Conservation (phyloP, 352 stramenopile genomes). For the Pilasporangium apinafurcum region DNA sequence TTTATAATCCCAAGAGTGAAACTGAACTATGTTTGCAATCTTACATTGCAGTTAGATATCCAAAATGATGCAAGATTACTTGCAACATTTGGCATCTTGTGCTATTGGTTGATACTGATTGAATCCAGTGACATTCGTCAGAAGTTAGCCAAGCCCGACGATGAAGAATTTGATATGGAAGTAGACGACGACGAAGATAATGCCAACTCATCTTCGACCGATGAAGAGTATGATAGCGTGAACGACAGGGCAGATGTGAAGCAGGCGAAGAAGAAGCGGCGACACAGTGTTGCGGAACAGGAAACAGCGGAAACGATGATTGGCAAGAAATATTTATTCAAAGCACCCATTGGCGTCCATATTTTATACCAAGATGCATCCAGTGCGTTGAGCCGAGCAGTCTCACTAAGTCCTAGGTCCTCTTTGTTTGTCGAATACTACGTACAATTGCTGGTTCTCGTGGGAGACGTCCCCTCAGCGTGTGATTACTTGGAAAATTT, state of each 20-base stretch:
- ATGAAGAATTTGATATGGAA: constrained; percentile 17
- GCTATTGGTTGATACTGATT: constrained; percentile 80
- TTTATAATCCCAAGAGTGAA: background rate
- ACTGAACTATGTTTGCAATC: background rate
- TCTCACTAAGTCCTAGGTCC: constrained; percentile 45
- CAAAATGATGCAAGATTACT: constrained; percentile 55
- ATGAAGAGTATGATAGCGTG: background rate
- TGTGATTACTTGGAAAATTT: constrained; percentile 74
- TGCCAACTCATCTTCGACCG: too few species aligned
- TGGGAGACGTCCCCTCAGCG: constrained; percentile 44
- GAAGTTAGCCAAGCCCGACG: constrained; percentile 22
- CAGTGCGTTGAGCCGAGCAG: constrained; percentile 46
- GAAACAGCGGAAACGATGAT: constrained; percentile 49
- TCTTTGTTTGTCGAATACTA: constrained; percentile 68
- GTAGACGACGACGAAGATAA: constrained; percentile 8
- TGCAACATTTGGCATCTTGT: constrained; percentile 69
- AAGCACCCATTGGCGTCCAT: constrained; percentile 54
- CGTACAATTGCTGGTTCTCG: constrained; percentile 59
- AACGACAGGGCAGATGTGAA: too few species aligned
- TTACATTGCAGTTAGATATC: constrained; percentile 26
- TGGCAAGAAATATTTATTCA: constrained; percentile 55
- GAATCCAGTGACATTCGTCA: constrained; percentile 64
- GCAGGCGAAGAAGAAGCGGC: background rate
- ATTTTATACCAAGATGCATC: constrained; percentile 70
- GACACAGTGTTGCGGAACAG: constrained; percentile 16